These are phyloP conservation scores for Lachnellula cervina DNA, from an alignment of 2,329 filamentous ascomycete genomes.

Conservation along the genomic window DNA sequence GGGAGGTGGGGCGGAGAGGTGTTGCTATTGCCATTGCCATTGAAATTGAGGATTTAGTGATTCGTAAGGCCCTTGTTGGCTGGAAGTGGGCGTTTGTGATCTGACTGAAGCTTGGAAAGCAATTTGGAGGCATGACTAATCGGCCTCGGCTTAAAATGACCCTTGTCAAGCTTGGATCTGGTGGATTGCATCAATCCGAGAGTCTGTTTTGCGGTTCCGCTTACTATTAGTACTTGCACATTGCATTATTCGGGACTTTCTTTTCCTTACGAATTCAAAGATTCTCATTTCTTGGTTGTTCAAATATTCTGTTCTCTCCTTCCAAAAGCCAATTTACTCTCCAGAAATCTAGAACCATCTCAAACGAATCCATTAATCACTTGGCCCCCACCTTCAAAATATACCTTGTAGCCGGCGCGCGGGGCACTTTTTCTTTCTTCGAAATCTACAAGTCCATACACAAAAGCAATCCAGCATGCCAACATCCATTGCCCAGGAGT, in stretches of 20 bases:
- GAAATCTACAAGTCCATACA: too few relatives aligned
- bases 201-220: too few relatives aligned
- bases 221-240: too few relatives aligned
- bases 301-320: too few relatives aligned
- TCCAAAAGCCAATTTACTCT: too few relatives aligned
- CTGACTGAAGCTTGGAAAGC: not conserved
- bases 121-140: not conserved
- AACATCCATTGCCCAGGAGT: slow-evolving; percentile 37
- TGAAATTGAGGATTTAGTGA: not conserved
- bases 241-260: too few relatives aligned
- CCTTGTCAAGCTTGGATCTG: not conserved
- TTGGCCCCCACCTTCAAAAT: not conserved
- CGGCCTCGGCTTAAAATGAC: not conserved
- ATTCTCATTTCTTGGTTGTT: too few relatives aligned
- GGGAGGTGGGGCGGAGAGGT: slow-evolving; percentile 23
- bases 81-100: not conserved
- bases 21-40: slow-evolving; percentile 6
- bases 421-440: not conserved
- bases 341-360: not conserved
- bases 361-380: not conserved
- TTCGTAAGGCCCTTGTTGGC: not conserved
- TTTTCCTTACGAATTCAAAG: too few relatives aligned
- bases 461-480: slow-evolving; percentile 21
- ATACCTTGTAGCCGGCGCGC: not conserved
- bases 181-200: too few relatives aligned